Conservation (phyloP, 169 alveolate species). For the Plasmodium inui region DNA sequence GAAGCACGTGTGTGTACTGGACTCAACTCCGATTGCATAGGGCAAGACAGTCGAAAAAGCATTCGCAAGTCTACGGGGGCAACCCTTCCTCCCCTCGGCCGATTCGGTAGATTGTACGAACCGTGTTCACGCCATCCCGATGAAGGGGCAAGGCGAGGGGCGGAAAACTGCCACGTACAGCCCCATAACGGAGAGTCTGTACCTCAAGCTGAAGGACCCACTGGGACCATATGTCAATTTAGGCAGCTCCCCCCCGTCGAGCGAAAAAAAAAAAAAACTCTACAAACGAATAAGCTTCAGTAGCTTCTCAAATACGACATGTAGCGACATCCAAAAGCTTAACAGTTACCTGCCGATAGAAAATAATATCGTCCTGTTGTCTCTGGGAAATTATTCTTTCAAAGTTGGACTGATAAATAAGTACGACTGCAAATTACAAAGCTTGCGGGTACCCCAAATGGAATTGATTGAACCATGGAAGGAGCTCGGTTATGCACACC, state of each 20-base stretch:
- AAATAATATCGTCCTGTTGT: constrained; percentile 42
- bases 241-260: constrained; percentile 5
- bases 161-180: not conserved
- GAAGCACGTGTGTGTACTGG: not conserved
- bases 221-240: constrained; percentile 34
- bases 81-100: not conserved
- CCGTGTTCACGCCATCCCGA: not conserved
- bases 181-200: constrained; percentile 53
- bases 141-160: not conserved
- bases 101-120: not conserved
- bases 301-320: constrained; percentile 72
- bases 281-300: constrained; percentile 45
- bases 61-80: not conserved
- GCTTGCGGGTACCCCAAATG: constrained; percentile 67
- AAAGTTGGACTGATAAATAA: constrained; percentile 64
- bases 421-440: constrained; percentile 50
- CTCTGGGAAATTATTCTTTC: constrained; percentile 57
- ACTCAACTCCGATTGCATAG: not conserved
- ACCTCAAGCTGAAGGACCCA: constrained; percentile 57
- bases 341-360: constrained; percentile 36
- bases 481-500: constrained; percentile 37
- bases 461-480: constrained; percentile 71
- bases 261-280: constrained; percentile 36
- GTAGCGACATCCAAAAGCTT: constrained; percentile 71
- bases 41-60: not conserved